Evolutionary conservation across 495 filamentous ascomycete genomes (phyloP), one percentile per base, ranked within the genome.

Genomic region (Hypoxylon perforatum): DNA sequence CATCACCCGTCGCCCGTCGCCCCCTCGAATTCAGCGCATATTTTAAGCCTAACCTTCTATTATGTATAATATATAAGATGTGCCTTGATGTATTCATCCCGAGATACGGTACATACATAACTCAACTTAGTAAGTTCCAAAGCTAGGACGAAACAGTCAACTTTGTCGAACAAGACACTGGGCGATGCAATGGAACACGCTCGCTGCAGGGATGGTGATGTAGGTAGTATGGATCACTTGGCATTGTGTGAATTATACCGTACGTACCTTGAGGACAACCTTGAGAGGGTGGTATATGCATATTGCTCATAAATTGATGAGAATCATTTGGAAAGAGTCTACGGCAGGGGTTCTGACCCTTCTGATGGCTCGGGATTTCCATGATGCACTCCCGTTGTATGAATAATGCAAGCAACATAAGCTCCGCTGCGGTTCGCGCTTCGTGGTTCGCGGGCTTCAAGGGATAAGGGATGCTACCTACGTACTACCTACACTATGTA

Each of bases 401-500:
- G 51, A 63, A 57, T 61, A 61, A 69, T 69, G 61, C 66, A 61
- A 61, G 56, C 51, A 69, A 69, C 66, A 65, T 69, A 65, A 69
- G 61, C 52, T 69, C 66, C 61, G 66, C 66, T 65, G 56, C 57
- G 57, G 61, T 65, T 63, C 65, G 65, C 54, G 65, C 30, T 3
- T 33, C 30, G 30, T 33, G 30, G 30, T 33, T 63, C 65, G 65
- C 60, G 65, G 30, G 1, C 11, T 33, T 5, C 8, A 33, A 33
- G 25, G 65, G 59, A 68, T 33, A 55, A 50, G 52, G 58, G 49
- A 63, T 68, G 36, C 65, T 7, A 68, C 65, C 28, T 59, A 63
- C 42, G 53, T 33, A 33, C 30, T 33, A 33, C 30, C 1, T 10
- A 4, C 30, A 33, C 30, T 33, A 33, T 33, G 3, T 54, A 68